phyloP scores from a whole-genome alignment of 495 filamentous ascomycete genomes.

The Viridothelium virens region DNA sequence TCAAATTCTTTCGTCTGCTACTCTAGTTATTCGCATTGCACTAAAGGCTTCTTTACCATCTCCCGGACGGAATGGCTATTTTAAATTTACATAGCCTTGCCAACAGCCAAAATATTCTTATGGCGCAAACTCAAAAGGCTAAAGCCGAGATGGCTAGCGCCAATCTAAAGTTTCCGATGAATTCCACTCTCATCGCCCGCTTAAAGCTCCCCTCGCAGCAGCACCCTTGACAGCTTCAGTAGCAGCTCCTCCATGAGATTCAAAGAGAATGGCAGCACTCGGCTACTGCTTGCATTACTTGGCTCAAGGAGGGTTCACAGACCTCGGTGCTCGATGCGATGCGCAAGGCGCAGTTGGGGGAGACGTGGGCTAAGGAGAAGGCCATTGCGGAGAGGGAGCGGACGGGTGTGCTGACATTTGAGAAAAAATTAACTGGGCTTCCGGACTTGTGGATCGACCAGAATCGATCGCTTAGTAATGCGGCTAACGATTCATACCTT shows the following conservation, averaged over 20 bases:
- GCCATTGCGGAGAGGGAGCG: slow-evolving; percentile 29
- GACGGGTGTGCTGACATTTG: slow-evolving; percentile 28
- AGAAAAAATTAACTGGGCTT: slow-evolving; percentile 33
- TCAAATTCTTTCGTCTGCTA: too few species aligned
- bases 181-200: slow-evolving; percentile 56
- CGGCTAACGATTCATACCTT: too few species aligned
- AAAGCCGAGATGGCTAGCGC: slow-evolving; percentile 65
- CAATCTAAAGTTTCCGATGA: slow-evolving; percentile 60
- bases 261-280: slow-evolving; percentile 37
- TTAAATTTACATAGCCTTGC: too few species aligned
- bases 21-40: too few species aligned
- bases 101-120: neutral
- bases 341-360: slow-evolving; percentile 74
- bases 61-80: too few species aligned
- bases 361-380: slow-evolving; percentile 43
- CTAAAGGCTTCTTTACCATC: too few species aligned
- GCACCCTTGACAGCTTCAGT: slow-evolving; percentile 15
- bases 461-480: too few species aligned
- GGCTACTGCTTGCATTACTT: slow-evolving; percentile 66
- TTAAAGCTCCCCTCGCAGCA: slow-evolving; percentile 50
- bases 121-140: slow-evolving; percentile 72
- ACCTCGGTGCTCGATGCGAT: slow-evolving; percentile 70
- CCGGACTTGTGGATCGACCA: slow-evolving; percentile 39
- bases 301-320: slow-evolving; percentile 65
- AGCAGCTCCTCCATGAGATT: slow-evolving; percentile 31